phyloP scores from a whole-genome alignment of 1,284 basidiomycete genomes.

The Malassezia japonica region DNA sequence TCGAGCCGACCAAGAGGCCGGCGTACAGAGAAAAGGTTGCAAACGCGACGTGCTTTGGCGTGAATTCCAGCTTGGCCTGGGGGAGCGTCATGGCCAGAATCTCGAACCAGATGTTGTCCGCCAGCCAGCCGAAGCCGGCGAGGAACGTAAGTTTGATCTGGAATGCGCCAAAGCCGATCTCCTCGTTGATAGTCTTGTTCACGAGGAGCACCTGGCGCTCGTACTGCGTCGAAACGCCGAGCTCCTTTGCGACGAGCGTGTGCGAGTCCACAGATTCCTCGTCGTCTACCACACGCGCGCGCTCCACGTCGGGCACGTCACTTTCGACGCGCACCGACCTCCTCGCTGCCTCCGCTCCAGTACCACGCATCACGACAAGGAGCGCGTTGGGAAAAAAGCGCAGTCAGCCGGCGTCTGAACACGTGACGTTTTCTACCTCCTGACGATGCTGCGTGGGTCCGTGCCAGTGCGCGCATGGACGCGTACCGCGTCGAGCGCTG shows the following conservation, averaged over 20 bases:
- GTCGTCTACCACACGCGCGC: neutral
- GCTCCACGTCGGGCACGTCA: no score
- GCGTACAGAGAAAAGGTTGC: slow-evolving; percentile 54
- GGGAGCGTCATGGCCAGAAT: slow-evolving; percentile 36
- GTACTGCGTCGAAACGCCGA: slow-evolving; percentile 30
- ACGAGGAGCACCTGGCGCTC: slow-evolving; percentile 36
- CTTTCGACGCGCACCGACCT: no score
- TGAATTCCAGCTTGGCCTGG: slow-evolving; percentile 34
- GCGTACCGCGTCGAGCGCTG: neutral
- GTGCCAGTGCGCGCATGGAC: neutral
- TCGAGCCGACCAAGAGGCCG: slow-evolving; percentile 57
- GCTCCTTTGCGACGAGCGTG: slow-evolving; percentile 26
- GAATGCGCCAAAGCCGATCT: slow-evolving; percentile 58
- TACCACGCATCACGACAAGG: no score
- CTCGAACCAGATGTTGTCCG: slow-evolving; percentile 48
- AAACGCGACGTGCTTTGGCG: slow-evolving; percentile 28
- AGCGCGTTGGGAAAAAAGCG: no score
- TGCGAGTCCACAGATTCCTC: slow-evolving; percentile 12
- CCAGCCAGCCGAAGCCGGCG: slow-evolving; percentile 56
- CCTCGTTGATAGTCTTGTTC: slow-evolving; percentile 34
- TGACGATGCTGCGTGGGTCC: neutral
- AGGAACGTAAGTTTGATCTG: slow-evolving; percentile 57
- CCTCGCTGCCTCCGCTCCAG: no score
- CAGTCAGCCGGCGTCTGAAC: no score
- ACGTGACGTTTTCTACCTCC: no score